Base-by-base conservation (phyloP, 108 stramenopile species). In the Cyclostephanos tholiformis region DNA sequence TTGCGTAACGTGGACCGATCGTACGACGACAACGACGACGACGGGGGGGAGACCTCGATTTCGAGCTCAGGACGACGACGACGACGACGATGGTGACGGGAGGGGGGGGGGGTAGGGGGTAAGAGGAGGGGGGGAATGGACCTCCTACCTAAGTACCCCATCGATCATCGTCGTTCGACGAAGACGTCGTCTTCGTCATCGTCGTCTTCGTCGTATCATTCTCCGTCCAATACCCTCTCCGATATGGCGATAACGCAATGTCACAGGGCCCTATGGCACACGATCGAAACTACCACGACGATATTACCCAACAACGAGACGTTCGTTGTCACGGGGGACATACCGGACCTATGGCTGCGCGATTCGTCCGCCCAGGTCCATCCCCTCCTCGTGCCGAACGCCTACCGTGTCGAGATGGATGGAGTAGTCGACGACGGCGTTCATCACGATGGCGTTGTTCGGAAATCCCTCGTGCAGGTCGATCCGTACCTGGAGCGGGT, bases 251-350 rank as follows among this genome's bases (percentile, higher is more conserved):
- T 85, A 11, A 0, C 51, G 13, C 75, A 80, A 66, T 83, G 82
- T 50, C 69, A 74, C 46, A 67, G 59, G 17, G 67, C 82, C 1
- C 63, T 86, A 8, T 81, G 75, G 75, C 75, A 81, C 32, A 86
- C 85, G n/a, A 9, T 86, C 9, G 82, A 86, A 65, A 80, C 82
- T 1, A 86, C 85, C 16, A 81, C 79, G 4, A 61, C 69, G 30
- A 72, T 84, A 20, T 70, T 83, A 41, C 77, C 75, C 8, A 74
- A 76, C 65, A 46, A 80, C 7, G 88, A 90, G 67, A 79, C 87
- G 14, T 95, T 89, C 58, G 69, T 91, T n/a, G 74, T 88, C 30
- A 94, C 92, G 2, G 92, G 92, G 11, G 92, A 94, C 55, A 94
- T 94, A 50, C 63, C 80, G 14, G 86, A 85, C 51, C 63, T 94